A percentile compares a stretch with the other conserved stretches of the same genome.
Conservation (phyloP, 202 grass and related monocot genomes). For the Schoenoplectus tabernaemontani region DNA sequence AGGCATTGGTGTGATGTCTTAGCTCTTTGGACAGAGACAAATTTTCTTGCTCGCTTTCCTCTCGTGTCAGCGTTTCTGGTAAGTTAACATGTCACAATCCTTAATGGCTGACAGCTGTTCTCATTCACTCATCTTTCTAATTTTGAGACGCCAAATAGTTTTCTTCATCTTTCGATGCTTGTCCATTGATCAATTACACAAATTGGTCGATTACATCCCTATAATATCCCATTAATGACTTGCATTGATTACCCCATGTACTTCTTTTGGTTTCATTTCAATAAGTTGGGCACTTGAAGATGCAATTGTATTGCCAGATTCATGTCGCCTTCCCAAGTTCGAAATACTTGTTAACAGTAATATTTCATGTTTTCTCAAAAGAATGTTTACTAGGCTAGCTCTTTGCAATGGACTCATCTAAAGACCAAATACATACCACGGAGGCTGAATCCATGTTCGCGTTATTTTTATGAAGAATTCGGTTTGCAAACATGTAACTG, state of each 20-base stretch:
- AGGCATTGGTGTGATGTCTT: conserved; percentile 2
- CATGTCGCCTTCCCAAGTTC: background rate
- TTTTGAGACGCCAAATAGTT: background rate
- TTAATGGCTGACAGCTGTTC: background rate
- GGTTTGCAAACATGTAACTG: background rate
- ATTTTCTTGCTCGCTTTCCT: background rate
- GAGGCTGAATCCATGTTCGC: background rate
- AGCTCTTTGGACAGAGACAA: conserved; percentile 9
- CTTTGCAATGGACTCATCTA: no score
- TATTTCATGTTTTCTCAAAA: background rate
- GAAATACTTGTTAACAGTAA: background rate
- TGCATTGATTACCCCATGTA: background rate
- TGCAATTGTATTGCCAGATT: background rate
- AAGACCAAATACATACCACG: background rate
- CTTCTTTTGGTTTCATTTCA: background rate
- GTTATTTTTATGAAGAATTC: background rate
- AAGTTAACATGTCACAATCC: conserved; percentile 2
- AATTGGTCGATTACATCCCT: background rate
- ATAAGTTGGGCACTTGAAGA: background rate
- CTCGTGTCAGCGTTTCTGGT: background rate
- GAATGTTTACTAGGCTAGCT: background rate
- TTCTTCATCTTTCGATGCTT: background rate
- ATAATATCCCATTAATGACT: background rate
- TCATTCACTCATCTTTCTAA: background rate
- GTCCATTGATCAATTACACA: background rate